A percentile compares a stretch with the other conserved stretches of the same genome.
Conservation (phyloP, 345 rosid genomes). For the Salix brachista region DNA sequence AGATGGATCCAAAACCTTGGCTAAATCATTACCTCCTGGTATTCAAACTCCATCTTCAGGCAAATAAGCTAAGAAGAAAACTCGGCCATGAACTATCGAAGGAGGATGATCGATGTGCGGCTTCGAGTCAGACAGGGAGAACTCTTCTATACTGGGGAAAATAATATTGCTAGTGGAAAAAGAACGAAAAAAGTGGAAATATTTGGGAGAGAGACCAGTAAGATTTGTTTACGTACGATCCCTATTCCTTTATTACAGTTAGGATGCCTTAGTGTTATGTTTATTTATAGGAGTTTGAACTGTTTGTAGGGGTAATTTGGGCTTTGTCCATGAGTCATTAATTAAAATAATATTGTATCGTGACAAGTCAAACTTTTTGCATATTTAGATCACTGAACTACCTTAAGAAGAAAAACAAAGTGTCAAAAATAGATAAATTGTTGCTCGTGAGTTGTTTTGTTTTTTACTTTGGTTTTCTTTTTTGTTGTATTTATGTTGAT, state of each 20-base stretch:
- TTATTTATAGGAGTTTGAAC: not conserved
- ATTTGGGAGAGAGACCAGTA: not conserved
- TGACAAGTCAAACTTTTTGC: no score
- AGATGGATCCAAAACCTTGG: not conserved
- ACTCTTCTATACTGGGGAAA: not conserved
- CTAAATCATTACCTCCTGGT: conserved; percentile 40
- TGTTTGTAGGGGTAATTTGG: no score
- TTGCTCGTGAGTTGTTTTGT: no score
- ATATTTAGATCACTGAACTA: no score
- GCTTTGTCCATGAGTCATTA: no score
- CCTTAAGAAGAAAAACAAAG: no score
- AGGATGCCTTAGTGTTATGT: not conserved
- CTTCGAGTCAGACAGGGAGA: not conserved
- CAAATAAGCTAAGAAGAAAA: not conserved
- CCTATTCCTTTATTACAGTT: not conserved
- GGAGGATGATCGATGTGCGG: not conserved
- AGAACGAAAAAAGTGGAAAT: not conserved
- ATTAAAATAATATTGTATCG: no score
- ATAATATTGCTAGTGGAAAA: not conserved
- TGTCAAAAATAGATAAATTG: no score
- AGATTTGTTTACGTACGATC: not conserved
- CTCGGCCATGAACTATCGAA: not conserved
- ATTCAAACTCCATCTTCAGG: conserved; percentile 35
- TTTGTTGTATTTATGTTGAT: no score
- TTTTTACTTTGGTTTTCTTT: no score